A percentile compares a stretch with the other conserved stretches of the same genome.
These are phyloP conservation scores for Garcia nutans DNA, from an alignment of 345 rosid species.

Conservation along the genomic window DNA sequence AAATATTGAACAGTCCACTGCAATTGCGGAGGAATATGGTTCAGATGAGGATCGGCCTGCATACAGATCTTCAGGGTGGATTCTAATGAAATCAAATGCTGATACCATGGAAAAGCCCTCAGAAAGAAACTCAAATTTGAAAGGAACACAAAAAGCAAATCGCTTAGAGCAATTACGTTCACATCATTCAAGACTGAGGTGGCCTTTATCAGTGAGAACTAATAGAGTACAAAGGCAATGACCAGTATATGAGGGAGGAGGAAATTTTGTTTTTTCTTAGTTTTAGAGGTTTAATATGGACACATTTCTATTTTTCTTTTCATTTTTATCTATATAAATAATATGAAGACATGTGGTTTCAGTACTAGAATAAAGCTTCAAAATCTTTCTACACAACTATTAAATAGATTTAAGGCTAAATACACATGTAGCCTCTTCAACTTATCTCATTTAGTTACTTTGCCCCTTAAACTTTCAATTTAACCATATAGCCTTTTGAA, in stretches of 20 bases:
- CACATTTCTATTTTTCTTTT: neutral
- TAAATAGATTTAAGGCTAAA: too few relatives aligned
- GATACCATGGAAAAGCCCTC: neutral
- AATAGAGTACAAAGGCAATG: neutral
- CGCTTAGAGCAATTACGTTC: neutral
- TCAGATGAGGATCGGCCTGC: conserved; percentile 16
- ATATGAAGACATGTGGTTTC: neutral
- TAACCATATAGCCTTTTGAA: too few relatives aligned
- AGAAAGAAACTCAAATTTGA: conserved; percentile 2
- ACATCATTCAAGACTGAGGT: conserved; percentile 15
- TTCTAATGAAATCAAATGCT: neutral
- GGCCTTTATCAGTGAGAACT: conserved; percentile 31
- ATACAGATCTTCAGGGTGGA: neutral
- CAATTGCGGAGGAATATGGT: conserved; percentile 6
- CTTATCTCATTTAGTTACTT: too few relatives aligned
- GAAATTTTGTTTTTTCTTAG: neutral
- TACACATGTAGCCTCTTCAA: too few relatives aligned
- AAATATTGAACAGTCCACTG: neutral
- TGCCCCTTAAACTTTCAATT: too few relatives aligned
- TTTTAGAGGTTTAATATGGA: neutral
- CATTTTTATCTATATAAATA: neutral
- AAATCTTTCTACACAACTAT: neutral
- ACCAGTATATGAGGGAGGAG: neutral
- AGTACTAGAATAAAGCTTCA: neutral
- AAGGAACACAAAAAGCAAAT: neutral